Conservation (phyloP, 371 early-diverging fungal genomes). For the Spraguea lophii region DNA sequence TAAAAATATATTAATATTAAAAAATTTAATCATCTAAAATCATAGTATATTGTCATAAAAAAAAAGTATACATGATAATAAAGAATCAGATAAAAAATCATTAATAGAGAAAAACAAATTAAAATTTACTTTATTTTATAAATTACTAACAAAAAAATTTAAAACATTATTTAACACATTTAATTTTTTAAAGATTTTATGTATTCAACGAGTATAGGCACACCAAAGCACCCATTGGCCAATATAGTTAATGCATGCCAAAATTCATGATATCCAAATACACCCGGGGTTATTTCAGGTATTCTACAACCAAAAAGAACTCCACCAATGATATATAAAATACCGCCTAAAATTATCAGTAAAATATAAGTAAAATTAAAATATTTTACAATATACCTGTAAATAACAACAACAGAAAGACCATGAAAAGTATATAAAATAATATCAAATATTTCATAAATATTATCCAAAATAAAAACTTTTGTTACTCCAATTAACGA, state of each 20-base stretch:
- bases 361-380: constrained; percentile 5
- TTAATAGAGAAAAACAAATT: too few species aligned
- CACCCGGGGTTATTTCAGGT: constrained; percentile 41
- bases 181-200: too few species aligned
- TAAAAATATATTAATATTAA: too few species aligned
- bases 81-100: too few species aligned
- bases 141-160: background rate
- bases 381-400: constrained; percentile 12
- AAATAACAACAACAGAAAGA: constrained; percentile 32
- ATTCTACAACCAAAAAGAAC: constrained; percentile 37
- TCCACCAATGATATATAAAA: constrained; percentile 43
- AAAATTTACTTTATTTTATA: too few species aligned
- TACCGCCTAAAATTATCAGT: constrained; percentile 37
- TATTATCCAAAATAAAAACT: constrained; percentile 19
- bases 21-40: too few species aligned
- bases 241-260: constrained; percentile 44
- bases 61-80: too few species aligned
- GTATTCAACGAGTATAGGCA: constrained; percentile 35
- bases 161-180: too few species aligned
- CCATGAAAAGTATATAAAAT: constrained; percentile 44
- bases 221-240: constrained; percentile 42
- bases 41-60: too few species aligned
- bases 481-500: constrained; percentile 38
- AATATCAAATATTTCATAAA: constrained; percentile 36
- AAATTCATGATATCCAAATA: constrained; percentile 47